These are phyloP conservation scores for Boletus rufocinnamomeus DNA, from an alignment of 768 basidiomycete species.

Conservation along the genomic window DNA sequence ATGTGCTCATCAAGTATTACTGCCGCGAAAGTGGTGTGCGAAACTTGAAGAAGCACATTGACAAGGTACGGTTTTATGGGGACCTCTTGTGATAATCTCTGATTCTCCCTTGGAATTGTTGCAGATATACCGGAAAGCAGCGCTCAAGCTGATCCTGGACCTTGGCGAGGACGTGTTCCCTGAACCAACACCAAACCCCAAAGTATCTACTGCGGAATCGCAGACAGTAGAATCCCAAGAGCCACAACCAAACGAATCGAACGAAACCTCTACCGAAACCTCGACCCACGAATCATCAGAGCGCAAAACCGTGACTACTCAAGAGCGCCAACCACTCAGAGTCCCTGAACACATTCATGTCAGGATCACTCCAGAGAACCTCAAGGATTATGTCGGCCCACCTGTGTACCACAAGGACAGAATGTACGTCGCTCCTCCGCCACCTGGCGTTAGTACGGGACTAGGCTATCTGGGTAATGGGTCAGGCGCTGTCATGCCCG, in stretches of 20 bases:
- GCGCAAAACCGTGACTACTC: constrained; percentile 67
- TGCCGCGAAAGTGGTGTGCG: constrained; percentile 96
- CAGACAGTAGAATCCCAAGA: constrained; percentile 55
- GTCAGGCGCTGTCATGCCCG: constrained; percentile 94
- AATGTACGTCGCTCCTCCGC: constrained; percentile 78
- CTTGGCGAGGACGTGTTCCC: constrained; percentile 86
- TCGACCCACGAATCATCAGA: constrained; percentile 33
- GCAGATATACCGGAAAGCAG: constrained; percentile 96
- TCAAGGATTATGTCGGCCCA: constrained; percentile 97
- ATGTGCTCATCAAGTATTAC: constrained; percentile 93
- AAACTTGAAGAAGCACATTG: constrained; percentile 97
- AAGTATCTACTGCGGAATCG: constrained; percentile 18
- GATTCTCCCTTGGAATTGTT: background rate
- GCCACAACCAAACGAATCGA: constrained; percentile 43
- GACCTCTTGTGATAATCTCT: background rate
- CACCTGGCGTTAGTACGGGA: constrained; percentile 92
- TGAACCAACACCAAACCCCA: constrained; percentile 50
- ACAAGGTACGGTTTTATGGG: constrained; percentile 69
- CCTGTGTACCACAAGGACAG: constrained; percentile 94
- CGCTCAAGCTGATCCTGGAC: constrained; percentile 86
- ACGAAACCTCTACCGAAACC: constrained; percentile 17
- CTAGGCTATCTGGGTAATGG: constrained; percentile 97
- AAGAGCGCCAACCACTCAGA: constrained; percentile 73
- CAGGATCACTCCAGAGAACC: constrained; percentile 77
- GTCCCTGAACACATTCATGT: constrained; percentile 82